Conservation (phyloP, 257 asterid genomes). For the Echium plantagineum region DNA sequence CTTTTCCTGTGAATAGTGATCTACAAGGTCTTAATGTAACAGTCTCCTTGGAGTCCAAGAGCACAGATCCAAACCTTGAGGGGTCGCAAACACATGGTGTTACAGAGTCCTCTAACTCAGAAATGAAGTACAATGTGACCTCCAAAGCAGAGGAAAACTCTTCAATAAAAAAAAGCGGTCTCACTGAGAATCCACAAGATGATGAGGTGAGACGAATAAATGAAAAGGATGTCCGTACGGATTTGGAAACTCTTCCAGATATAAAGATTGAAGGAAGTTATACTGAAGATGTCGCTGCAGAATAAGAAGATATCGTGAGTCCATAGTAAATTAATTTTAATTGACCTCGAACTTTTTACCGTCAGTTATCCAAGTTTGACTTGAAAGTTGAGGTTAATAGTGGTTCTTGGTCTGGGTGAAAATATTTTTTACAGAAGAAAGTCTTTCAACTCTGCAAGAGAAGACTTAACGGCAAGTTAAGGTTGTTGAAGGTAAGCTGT, state of each 20-base stretch:
- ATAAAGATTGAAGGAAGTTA: conserved; percentile 51
- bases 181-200: conserved; percentile 21
- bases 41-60: conserved; percentile 16
- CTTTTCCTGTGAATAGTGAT: conserved; percentile 6
- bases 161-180: conserved; percentile 13
- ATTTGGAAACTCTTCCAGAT: conserved; percentile 59
- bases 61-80: conserved; percentile 14
- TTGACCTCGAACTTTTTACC: conserved; percentile 13
- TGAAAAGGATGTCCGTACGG: conserved; percentile 40
- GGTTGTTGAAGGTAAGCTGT: conserved; percentile 11
- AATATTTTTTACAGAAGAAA: conserved; percentile 17
- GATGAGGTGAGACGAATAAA: conserved; percentile 21
- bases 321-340: conserved; percentile 7
- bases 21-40: conserved; percentile 19
- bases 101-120: conserved; percentile 18
- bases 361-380: neutral
- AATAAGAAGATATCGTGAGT: conserved; percentile 26
- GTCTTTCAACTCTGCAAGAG: conserved; percentile 20
- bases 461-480: conserved; percentile 24
- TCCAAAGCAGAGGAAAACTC: conserved; percentile 20
- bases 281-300: conserved; percentile 57
- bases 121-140: conserved; percentile 15
- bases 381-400: too few relatives aligned
- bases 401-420: conserved; percentile 1
- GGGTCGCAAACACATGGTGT: conserved; percentile 19